Percentiles rank a stretch among this genome's conserved stretches.
These are phyloP conservation scores for Prunus padus DNA, from an alignment of 306 rosid genomes.

Conservation along the genomic window DNA sequence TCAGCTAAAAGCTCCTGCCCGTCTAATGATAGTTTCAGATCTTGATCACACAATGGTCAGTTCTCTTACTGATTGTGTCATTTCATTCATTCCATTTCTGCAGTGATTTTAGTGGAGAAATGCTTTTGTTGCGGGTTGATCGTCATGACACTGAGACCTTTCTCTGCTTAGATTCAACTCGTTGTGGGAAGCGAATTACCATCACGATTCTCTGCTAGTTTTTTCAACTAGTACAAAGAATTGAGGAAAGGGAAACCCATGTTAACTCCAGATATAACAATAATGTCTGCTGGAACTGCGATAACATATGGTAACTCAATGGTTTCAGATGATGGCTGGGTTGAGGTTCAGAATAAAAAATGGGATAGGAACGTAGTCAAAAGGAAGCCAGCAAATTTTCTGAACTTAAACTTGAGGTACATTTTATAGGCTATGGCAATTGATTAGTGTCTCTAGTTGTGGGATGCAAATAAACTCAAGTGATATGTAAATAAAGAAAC, in stretches of 20 bases:
- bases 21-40: constrained; percentile 96
- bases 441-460: constrained; percentile 15
- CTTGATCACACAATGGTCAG: constrained; percentile 97
- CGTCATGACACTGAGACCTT: constrained; percentile 77
- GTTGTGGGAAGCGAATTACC: constrained; percentile 82
- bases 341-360: constrained; percentile 65
- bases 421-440: constrained; percentile 7
- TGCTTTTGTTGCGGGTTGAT: constrained; percentile 69
- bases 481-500: constrained; percentile 9
- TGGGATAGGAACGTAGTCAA: constrained; percentile 74
- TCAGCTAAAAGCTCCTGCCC: constrained; percentile 54
- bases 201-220: constrained; percentile 84
- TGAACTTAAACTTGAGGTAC: constrained; percentile 84
- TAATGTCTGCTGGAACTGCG: constrained; percentile 98
- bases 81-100: constrained; percentile 11
- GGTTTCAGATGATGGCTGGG: constrained; percentile 94
- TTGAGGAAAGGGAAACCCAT: constrained; percentile 92
- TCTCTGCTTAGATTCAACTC: constrained; percentile 86
- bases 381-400: constrained; percentile 72
- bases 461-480: neutral
- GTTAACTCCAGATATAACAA: constrained; percentile 91
- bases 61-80: constrained; percentile 10
- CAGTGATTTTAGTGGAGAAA: constrained; percentile 26
- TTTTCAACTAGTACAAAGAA: constrained; percentile 89
- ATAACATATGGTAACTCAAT: constrained; percentile 78